A percentile compares a stretch with the other conserved stretches of the same genome.
These are phyloP conservation scores for Fimicolochytrium jonesii DNA, from an alignment of 192 early-diverging fungal genomes.

Conservation along the genomic window DNA sequence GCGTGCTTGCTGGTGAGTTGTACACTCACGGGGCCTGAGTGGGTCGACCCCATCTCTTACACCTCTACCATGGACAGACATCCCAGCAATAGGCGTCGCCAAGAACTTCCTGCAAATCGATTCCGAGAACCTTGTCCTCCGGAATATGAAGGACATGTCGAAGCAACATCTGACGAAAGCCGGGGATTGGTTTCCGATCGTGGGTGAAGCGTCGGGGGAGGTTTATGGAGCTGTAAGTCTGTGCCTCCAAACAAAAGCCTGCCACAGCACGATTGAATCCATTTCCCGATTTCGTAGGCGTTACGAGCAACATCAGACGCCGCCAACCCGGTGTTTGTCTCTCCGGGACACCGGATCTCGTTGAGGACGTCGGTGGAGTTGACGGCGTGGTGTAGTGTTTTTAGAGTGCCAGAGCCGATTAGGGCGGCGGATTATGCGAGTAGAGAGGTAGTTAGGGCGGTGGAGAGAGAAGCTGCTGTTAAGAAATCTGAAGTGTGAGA, in stretches of 20 bases:
- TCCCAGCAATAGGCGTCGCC: slow-evolving; percentile 82
- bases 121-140: slow-evolving; percentile 51
- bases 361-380: slow-evolving; percentile 66
- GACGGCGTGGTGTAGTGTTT: slow-evolving; percentile 55
- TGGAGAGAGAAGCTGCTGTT: too few relatives aligned
- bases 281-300: slow-evolving; percentile 22
- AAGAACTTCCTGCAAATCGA: slow-evolving; percentile 87
- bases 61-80: slow-evolving; percentile 32
- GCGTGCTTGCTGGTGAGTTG: slow-evolving; percentile 49
- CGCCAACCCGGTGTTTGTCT: slow-evolving; percentile 84
- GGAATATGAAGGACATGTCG: slow-evolving; percentile 48
- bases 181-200: slow-evolving; percentile 41
- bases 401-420: slow-evolving; percentile 86
- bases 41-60: too few relatives aligned
- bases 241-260: too few relatives aligned
- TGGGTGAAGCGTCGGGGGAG: slow-evolving; percentile 40
- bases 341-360: slow-evolving; percentile 72
- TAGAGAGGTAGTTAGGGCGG: slow-evolving; percentile 50
- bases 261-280: too few relatives aligned
- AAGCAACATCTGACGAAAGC: slow-evolving; percentile 28
- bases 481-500: too few relatives aligned
- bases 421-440: slow-evolving; percentile 74
- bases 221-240: slow-evolving; percentile 47
- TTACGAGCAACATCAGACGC: slow-evolving; percentile 30
- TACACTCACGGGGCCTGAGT: too few relatives aligned